Conservation (phyloP, 768 basidiomycete genomes). For the Auricularia heimuer region DNA sequence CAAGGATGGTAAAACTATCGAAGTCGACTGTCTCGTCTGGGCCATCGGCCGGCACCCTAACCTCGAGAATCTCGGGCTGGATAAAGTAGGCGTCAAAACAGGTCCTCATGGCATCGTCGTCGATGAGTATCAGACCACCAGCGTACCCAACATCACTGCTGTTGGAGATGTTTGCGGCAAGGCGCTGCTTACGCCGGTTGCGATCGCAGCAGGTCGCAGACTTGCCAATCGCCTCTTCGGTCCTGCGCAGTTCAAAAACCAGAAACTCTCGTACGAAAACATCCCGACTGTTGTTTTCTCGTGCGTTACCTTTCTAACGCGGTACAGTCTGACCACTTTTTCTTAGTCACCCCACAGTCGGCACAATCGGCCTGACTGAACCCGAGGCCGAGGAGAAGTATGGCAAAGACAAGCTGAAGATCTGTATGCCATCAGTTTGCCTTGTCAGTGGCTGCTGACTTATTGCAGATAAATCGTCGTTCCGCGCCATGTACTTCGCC, state of each 20-base stretch:
- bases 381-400: constrained; percentile 81
- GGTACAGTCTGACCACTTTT: constrained; percentile 4
- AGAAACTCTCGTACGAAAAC: constrained; percentile 81
- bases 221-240: constrained; percentile 88
- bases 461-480: constrained; percentile 61
- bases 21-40: constrained; percentile 86
- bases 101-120: constrained; percentile 75
- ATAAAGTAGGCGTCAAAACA: constrained; percentile 64
- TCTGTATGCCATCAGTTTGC: constrained; percentile 45
- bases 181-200: constrained; percentile 89
- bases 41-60: constrained; percentile 84
- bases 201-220: constrained; percentile 89
- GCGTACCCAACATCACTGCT: constrained; percentile 58
- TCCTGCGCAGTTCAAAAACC: constrained; percentile 70
- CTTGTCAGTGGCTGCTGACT: constrained; percentile 4
- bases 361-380: constrained; percentile 92
- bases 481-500: constrained; percentile 84
- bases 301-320: constrained; percentile 36
- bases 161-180: constrained; percentile 94
- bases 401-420: constrained; percentile 74
- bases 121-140: constrained; percentile 85
- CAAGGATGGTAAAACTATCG: constrained; percentile 62
- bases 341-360: constrained; percentile 83
- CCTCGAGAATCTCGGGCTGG: constrained; percentile 69
- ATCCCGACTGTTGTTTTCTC: constrained; percentile 96